Base-by-base conservation (phyloP, 768 basidiomycete genomes). In the Mycena belliarum region DNA sequence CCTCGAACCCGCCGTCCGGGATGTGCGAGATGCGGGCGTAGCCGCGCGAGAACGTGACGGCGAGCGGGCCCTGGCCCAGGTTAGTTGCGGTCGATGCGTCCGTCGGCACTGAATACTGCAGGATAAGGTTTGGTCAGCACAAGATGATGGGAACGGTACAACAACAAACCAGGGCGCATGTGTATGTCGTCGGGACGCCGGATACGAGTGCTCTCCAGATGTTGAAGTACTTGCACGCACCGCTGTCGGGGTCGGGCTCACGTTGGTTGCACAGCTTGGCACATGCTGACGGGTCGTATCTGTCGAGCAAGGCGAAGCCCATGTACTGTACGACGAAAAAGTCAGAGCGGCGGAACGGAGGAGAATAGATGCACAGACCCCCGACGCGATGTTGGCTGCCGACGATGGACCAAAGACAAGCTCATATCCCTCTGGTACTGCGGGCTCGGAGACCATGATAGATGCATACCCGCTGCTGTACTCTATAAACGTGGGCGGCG, bases 361-460 rank as follows among this genome's bases (percentile, higher is more conserved):
- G 42, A 7, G 42, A 10, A 25, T 18, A 18, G 15, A 21, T n/a
- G 16, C 15, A 56, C 57, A 26, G 20, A 66, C 65, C 38, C 62
- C 63, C 18, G 65, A 61, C 4, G 67, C 65, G 11, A 62, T 57
- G 45, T 65, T 68, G 1, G 67, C 67, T 6, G 61, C 63, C 6
- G 57, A 56, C n/a, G 57, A 49, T 1, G 67, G 67, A 10, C 67
- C 67, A 25, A 68, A 68, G 9, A 63, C 62, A 3, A 55, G 25
- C n/a, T 60, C 49, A 47, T 68, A 68, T 11, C 67, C 67, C 1
- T 51, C 56, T 7, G 65, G 67, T 10, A 38, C 42, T 3, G 50
- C 12, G 10, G 52, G 65, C 37, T 63, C 42, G 18, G 20, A 41
- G 20, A 60, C 18, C 4, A 54, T 43, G 7, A 60, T 47, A 16